Evolutionary conservation across 768 basidiomycete genomes (phyloP).

Genomic region (Podaxis sp.): DNA sequence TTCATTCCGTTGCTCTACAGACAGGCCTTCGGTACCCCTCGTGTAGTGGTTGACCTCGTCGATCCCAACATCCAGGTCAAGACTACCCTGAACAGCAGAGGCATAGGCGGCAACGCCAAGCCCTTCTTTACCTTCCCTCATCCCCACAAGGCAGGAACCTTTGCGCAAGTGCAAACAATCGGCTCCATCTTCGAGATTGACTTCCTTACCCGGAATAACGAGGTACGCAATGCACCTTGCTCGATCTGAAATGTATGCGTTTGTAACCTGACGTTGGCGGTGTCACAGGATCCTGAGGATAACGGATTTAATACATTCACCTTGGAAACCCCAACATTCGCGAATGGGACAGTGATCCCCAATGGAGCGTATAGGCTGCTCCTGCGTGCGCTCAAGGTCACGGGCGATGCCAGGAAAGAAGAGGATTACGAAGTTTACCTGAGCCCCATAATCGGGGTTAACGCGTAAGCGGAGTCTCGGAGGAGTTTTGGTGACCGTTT

Average conservation of each 20-base stretch:
- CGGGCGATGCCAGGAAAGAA: conserved; percentile 39
- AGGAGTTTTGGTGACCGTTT: background rate
- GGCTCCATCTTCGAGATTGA: conserved; percentile 47
- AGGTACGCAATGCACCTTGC: conserved; percentile 27
- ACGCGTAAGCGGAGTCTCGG: conserved; percentile 43
- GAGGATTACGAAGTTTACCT: conserved; percentile 47
- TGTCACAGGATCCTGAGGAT: conserved; percentile 21
- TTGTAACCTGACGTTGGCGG: background rate
- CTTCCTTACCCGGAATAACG: conserved; percentile 46
- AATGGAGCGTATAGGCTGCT: conserved; percentile 41
- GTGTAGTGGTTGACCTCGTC: conserved; percentile 48
- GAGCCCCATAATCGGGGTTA: conserved; percentile 41
- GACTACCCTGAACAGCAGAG: conserved; percentile 36
- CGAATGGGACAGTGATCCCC: conserved; percentile 42
- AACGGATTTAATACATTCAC: conserved; percentile 30
- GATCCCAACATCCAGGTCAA: conserved; percentile 36
- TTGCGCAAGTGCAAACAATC: conserved; percentile 38
- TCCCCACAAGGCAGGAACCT: conserved; percentile 30
- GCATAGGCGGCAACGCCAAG: conserved; percentile 2
- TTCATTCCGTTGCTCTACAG: conserved; percentile 2
- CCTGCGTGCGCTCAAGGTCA: conserved; percentile 39
- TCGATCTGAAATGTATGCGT: background rate
- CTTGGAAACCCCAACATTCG: conserved; percentile 33
- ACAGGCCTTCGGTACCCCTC: conserved; percentile 45
- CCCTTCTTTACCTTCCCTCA: conserved; percentile 42